phyloP scores from a whole-genome alignment of 179 eudicot genomes.

The Silene vulgaris region DNA sequence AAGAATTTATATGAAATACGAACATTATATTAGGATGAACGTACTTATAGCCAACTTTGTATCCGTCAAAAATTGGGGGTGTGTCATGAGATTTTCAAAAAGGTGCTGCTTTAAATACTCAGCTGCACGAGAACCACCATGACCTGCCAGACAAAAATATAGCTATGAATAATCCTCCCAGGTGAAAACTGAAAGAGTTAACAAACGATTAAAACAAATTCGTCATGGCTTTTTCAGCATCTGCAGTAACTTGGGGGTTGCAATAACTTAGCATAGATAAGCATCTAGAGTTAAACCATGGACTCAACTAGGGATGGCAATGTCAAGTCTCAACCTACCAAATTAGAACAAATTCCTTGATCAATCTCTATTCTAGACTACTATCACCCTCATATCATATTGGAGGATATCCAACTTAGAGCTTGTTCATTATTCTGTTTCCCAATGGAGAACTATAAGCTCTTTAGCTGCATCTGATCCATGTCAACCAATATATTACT shows the following conservation, averaged over 20 bases:
- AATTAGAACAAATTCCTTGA: neutral
- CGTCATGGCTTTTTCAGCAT: neutral
- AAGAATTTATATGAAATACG: neutral
- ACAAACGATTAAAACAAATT: neutral
- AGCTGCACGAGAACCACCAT: conserved; percentile 97
- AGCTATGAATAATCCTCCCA: conserved; percentile 13
- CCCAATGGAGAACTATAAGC: too few relatives aligned
- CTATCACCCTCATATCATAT: neutral
- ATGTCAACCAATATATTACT: too few relatives aligned
- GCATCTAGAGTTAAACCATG: neutral
- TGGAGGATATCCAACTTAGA: neutral
- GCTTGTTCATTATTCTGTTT: too few relatives aligned
- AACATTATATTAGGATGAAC: conserved; percentile 27
- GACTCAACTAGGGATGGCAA: too few relatives aligned
- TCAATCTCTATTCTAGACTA: neutral
- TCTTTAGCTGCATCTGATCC: too few relatives aligned
- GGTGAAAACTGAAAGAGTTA: neutral
- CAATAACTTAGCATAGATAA: too few relatives aligned
- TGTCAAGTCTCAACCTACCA: neutral
- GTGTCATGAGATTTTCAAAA: conserved; percentile 80
- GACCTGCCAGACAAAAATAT: conserved; percentile 49
- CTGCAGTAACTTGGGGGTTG: neutral
- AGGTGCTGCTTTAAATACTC: conserved; percentile 83
- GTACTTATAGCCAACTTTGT: conserved; percentile 82
- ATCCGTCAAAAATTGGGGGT: conserved; percentile 66